phyloP scores from a whole-genome alignment of 352 stramenopile species.

The Sclerospora graminicola region DNA sequence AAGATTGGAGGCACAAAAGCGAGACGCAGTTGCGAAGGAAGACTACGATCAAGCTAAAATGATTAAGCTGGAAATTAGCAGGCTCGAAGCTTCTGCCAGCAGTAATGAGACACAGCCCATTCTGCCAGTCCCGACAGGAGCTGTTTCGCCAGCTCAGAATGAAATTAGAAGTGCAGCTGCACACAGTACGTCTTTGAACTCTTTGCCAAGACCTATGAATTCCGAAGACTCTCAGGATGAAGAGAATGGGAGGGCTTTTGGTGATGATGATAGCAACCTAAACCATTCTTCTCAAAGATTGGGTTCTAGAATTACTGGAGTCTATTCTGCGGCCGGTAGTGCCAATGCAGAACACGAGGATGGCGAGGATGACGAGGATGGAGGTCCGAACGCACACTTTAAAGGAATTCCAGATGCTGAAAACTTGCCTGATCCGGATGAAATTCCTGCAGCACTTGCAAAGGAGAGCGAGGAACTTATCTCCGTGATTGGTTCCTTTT shows the following conservation, averaged over 20 bases:
- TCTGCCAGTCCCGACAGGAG: slow-evolving; percentile 19
- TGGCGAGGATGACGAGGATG: slow-evolving; percentile 5
- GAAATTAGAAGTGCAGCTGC: slow-evolving; percentile 33
- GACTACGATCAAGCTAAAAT: slow-evolving; percentile 89
- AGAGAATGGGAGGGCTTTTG: slow-evolving; percentile 12
- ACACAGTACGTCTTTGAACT: slow-evolving; percentile 32
- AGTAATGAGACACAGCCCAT: slow-evolving; percentile 61
- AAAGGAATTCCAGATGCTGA: slow-evolving; percentile 57
- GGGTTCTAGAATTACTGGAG: slow-evolving; percentile 6
- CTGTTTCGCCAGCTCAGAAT: slow-evolving; percentile 16
- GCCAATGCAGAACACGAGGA: slow-evolving; percentile 14
- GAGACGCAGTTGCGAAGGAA: slow-evolving; percentile 82
- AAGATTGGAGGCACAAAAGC: slow-evolving; percentile 80
- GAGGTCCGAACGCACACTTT: slow-evolving; percentile 39
- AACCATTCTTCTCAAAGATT: slow-evolving; percentile 8
- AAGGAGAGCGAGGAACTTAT: slow-evolving; percentile 79
- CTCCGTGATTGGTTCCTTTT: slow-evolving; percentile 56
- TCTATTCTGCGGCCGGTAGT: slow-evolving; percentile 10
- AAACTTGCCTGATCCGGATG: slow-evolving; percentile 58
- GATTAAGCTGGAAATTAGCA: slow-evolving; percentile 82
- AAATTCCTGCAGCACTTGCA: slow-evolving; percentile 46
- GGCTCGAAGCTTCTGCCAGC: slow-evolving; percentile 48
- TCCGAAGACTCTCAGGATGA: slow-evolving; percentile 23
- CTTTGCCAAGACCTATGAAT: slow-evolving; percentile 59
- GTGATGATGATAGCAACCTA: slow-evolving; percentile 1